phyloP scores from a whole-genome alignment of 2,329 filamentous ascomycete genomes.

The Claviceps pazoutovae region DNA sequence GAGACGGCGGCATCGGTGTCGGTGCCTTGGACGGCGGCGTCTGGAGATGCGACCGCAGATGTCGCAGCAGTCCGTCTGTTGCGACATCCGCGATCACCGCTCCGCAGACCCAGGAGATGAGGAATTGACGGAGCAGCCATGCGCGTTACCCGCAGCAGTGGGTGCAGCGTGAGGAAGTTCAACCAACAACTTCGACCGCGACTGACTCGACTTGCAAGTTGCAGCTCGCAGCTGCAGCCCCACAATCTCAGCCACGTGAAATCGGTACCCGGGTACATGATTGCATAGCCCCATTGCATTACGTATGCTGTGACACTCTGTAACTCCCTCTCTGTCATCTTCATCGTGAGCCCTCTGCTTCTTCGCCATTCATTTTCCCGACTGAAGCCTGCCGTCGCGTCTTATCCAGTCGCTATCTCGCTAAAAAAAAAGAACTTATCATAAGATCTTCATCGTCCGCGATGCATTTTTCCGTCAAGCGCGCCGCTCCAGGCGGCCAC shows the following conservation, averaged over 20 bases:
- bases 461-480: conserved; percentile 15
- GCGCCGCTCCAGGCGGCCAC: conserved; percentile 17
- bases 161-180: too few relatives aligned
- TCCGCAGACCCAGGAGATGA: conserved; percentile 50
- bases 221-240: too few relatives aligned
- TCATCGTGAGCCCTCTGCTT: not conserved
- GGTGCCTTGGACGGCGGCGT: conserved; percentile 71
- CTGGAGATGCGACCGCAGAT: conserved; percentile 33
- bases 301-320: not conserved
- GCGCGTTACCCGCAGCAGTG: not conserved
- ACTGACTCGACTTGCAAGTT: too few relatives aligned
- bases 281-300: not conserved
- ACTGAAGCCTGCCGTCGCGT: not conserved
- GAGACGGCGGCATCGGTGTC: conserved; percentile 86
- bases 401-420: not conserved
- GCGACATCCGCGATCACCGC: conserved; percentile 21
- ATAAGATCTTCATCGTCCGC: not conserved
- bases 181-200: too few relatives aligned
- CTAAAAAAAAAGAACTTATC: too few relatives aligned
- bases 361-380: not conserved
- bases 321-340: not conserved
- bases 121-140: conserved; percentile 69
- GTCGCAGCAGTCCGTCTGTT: conserved; percentile 17
- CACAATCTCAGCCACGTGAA: not conserved
- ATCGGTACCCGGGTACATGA: not conserved